phyloP scores from a whole-genome alignment of 768 basidiomycete genomes.

The Amanita exitialis region DNA sequence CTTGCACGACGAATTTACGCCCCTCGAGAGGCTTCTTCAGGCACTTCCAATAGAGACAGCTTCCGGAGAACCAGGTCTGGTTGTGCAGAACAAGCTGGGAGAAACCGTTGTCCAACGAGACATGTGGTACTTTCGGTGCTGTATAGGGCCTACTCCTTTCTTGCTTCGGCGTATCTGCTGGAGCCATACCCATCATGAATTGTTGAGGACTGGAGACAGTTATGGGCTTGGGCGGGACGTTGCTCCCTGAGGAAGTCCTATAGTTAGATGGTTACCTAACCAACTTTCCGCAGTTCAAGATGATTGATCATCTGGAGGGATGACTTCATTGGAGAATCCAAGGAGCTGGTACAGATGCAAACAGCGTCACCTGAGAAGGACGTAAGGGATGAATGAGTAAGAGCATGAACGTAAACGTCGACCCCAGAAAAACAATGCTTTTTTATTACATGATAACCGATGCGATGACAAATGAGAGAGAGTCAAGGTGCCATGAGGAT shows the following conservation, averaged over 20 bases:
- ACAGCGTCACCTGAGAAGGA: neutral
- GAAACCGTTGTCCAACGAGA: constrained; percentile 16
- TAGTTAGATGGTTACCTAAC: constrained; percentile 9
- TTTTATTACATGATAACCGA: too few relatives aligned
- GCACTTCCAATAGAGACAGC: constrained; percentile 21
- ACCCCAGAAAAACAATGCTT: too few relatives aligned
- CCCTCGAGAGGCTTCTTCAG: constrained; percentile 17
- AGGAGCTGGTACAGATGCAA: neutral
- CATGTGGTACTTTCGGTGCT: constrained; percentile 8
- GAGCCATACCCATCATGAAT: constrained; percentile 18
- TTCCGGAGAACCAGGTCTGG: constrained; percentile 19
- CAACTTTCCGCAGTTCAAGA: neutral
- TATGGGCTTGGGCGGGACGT: constrained; percentile 18
- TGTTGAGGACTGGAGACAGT: constrained; percentile 13
- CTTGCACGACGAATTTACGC: constrained; percentile 16
- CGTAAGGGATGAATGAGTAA: neutral
- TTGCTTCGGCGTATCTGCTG: constrained; percentile 21
- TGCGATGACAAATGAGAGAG: too few relatives aligned
- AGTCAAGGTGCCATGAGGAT: too few relatives aligned
- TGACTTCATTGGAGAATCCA: neutral
- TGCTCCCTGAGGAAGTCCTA: constrained; percentile 16
- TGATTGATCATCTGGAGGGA: neutral
- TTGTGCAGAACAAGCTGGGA: constrained; percentile 17
- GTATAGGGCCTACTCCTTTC: constrained; percentile 13
- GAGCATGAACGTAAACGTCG: too few relatives aligned